Evolutionary conservation across 2,329 filamentous ascomycete genomes (phyloP), one percentile per base, ranked within the genome.

Genomic region (Berkeleyomyces rouxiae): DNA sequence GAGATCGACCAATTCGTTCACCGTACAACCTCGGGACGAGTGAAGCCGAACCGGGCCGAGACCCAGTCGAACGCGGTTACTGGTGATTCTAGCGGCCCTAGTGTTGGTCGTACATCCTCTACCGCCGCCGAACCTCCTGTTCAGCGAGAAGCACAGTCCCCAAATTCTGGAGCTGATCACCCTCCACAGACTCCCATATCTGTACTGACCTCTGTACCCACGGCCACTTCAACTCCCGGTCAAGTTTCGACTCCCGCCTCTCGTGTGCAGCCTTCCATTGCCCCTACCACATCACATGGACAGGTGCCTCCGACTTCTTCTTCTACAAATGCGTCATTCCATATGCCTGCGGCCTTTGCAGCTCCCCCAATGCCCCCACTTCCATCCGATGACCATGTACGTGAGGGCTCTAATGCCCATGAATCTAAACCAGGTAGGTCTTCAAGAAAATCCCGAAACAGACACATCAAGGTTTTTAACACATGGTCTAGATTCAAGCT

Each of bases 1-100:
- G 93, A 99, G 75, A 92, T 99, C 66, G 86, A 85, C 68, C 83
- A 80, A 39, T 95, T 90, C 72, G 76, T 74, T 0, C 71, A 75
- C 5, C 75, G 72, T 63, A 73, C 71, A 2, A 77, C 75, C 0
- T 69, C 73, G 4, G 78, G 78, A n/a, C 72, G 75, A 65, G 60
- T 60, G 31, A 60, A 43, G 43, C 40, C 60, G 3, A 36, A 42
- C 33, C 63, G 60, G 42, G 49, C 57, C 71, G 68, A 65, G 60
- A 65, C 68, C 11, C 64, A 49, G 75, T 42, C 47, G 23, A 58
- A 43, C 37, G 51, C 59, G 13, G 51, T 43, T 7, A 53, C 63
- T 9, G 51, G 58, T 40, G 53, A 47, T 44, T 51, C 46, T 16
- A 63, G 43, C 11, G 42, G 33, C 40, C 46, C n/a, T 23, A 43